phyloP scores from a whole-genome alignment of 495 filamentous ascomycete genomes.

The Podospora didyma region DNA sequence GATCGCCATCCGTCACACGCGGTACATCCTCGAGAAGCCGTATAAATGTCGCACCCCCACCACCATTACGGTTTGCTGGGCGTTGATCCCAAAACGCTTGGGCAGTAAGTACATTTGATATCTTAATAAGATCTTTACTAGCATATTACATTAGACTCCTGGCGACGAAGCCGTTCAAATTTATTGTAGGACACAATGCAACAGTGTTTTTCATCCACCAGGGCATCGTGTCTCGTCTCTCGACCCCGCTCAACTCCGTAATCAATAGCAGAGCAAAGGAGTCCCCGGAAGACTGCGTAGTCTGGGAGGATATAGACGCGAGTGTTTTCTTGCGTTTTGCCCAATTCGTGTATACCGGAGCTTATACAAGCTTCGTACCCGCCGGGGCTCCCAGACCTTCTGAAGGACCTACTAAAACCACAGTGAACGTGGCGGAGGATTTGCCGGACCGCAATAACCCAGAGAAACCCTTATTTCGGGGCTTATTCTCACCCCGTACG shows the following conservation, averaged over 20 bases:
- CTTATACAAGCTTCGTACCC: background rate
- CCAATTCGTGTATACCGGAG: background rate
- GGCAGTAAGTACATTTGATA: background rate
- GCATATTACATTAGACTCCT: background rate
- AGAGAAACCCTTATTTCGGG: no score
- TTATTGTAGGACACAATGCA: background rate
- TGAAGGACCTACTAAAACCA: no score
- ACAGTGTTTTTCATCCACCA: background rate
- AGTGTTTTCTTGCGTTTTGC: background rate
- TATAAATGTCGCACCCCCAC: background rate
- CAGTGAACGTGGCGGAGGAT: no score
- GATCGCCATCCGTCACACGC: background rate
- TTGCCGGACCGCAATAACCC: no score
- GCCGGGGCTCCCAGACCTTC: background rate
- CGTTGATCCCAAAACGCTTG: background rate
- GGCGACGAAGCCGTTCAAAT: background rate
- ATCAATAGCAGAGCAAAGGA: background rate
- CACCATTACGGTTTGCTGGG: background rate
- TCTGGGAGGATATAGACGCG: background rate
- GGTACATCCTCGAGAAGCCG: background rate
- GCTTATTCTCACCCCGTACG: no score
- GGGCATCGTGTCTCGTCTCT: background rate
- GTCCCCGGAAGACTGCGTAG: background rate
- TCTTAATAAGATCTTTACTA: background rate
- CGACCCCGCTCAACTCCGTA: background rate